Percentiles rank a stretch among this genome's conserved stretches.
These are phyloP conservation scores for Magnaporthales sp. DNA, from an alignment of 2,329 filamentous ascomycete genomes.

Conservation along the genomic window DNA sequence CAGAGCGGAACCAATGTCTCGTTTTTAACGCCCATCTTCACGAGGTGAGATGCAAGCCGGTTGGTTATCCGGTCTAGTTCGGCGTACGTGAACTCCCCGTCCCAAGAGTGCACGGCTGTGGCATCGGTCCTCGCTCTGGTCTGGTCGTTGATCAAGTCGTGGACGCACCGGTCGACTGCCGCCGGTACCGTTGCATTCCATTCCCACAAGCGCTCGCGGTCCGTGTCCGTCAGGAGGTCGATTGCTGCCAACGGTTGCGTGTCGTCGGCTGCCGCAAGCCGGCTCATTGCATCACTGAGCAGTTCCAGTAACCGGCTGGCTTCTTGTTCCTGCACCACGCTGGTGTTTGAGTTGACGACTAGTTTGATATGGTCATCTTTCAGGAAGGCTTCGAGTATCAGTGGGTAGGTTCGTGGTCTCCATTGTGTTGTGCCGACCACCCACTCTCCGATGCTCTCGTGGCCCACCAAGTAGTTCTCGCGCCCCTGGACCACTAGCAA, in stretches of 20 bases:
- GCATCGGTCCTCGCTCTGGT: constrained; percentile 13
- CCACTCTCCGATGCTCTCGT: no score
- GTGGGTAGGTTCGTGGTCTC: no score
- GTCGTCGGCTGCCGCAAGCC: not conserved
- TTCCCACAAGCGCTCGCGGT: not conserved
- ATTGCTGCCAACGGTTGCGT: not conserved
- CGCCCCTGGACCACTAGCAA: not conserved
- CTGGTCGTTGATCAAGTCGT: not conserved
- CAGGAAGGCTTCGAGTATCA: not conserved
- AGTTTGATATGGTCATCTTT: not conserved
- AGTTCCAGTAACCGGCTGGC: not conserved
- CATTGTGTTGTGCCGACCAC: no score
- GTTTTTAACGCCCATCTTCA: constrained; percentile 10
- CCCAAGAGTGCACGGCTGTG: constrained; percentile 19
- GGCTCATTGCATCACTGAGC: not conserved
- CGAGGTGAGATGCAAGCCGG: constrained; percentile 11
- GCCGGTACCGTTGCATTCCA: not conserved
- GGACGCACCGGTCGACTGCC: constrained; percentile 7
- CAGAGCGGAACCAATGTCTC: constrained; percentile 12
- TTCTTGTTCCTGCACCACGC: not conserved
- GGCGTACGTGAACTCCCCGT: constrained; percentile 15
- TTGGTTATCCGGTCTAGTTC: constrained; percentile 10
- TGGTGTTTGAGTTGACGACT: not conserved
- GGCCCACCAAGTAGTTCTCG: no score
- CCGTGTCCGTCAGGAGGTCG: not conserved